Base-by-base conservation (phyloP, 768 basidiomycete genomes). In the Rickenella mellea region DNA sequence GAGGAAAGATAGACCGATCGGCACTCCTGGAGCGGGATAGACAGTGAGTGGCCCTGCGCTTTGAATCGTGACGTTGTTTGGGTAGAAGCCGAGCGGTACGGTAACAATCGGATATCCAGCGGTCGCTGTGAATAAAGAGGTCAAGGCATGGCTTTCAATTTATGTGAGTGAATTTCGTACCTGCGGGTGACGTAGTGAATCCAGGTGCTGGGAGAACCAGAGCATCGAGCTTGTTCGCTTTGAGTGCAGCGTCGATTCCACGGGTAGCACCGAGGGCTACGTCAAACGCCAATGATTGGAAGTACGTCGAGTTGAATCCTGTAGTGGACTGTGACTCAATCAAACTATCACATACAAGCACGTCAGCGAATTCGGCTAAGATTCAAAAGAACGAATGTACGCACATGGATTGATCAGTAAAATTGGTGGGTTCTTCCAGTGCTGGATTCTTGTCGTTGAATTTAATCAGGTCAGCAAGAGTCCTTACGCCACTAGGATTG, bases 101-200 rank as follows among this genome's bases (percentile, higher is more conserved):
- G 80, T 79, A 27, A 80, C 63, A 41, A 80, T 75, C 2, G 80
- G 80, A 48, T 80, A 81, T 6, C 78, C 80, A 4, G 76, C 74
- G 42, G 80, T 70, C 3, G 78, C 80, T 59, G 58, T 52, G 4
- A 59, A 50, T 14, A 47, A 54, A 0, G 62, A 59, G 5, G 63
- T 59, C 21, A 27, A 27, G 17, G 32, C 35, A 24, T 10, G 22
- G 37, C 30, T 14, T 25, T 14, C 6, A 21, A 19, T 6, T 17
- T n/a, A 27, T 17, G 3, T 4, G 26, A 3, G 20, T 46, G 20
- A 42, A 9, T 39, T 6, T 6, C 19, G 21, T 26, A 44, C 27
- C 43, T n/a, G 40, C 24, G 15, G 30, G 38, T 8, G 22, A 15
- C 29, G 27, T 39, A 40, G 48, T 36, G 43, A 40, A 35, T 63